Percentiles rank a stretch among this genome's conserved stretches.
These are phyloP conservation scores for Blastomyces percursus DNA, from an alignment of 2,329 filamentous ascomycete species.

Conservation along the genomic window DNA sequence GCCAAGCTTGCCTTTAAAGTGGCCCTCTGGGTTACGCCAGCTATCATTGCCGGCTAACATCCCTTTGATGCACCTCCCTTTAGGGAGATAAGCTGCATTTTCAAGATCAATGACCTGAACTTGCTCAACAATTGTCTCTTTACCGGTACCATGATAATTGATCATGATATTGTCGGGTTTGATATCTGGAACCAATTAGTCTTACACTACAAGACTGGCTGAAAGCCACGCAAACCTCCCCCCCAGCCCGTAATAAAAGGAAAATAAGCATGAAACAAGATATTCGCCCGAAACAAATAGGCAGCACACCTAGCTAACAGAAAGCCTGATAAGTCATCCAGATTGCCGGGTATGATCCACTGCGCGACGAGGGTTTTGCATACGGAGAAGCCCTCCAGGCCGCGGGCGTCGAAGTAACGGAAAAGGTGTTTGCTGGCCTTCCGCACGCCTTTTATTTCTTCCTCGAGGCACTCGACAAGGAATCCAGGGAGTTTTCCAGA, in stretches of 20 bases:
- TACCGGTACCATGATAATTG: conserved; percentile 19
- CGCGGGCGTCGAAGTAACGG: neutral
- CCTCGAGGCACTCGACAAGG: neutral
- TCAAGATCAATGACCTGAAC: conserved; percentile 23
- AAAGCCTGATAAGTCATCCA: neutral
- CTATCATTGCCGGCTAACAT: conserved; percentile 23
- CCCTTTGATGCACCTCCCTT: conserved; percentile 20
- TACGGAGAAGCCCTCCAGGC: conserved; percentile 1
- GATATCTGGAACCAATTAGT: conserved; percentile 21
- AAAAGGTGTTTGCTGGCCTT: neutral
- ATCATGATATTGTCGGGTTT: conserved; percentile 31
- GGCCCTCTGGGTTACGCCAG: conserved; percentile 27
- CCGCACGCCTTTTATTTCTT: conserved; percentile 4
- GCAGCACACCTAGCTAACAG: neutral
- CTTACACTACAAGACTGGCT: neutral
- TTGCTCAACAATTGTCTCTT: conserved; percentile 14
- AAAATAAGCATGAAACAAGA: too few relatives aligned
- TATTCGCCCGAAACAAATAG: neutral
- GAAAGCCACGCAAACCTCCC: conserved; percentile 6
- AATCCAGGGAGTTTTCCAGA: conserved; percentile 4
- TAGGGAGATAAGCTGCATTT: conserved; percentile 27
- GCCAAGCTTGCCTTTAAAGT: conserved; percentile 19
- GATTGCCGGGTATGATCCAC: neutral
- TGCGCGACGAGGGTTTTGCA: conserved; percentile 1
- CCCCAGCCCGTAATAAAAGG: conserved; percentile 1